Conservation (phyloP, 306 rosid species). For the Hylodesmum podocarpum region DNA sequence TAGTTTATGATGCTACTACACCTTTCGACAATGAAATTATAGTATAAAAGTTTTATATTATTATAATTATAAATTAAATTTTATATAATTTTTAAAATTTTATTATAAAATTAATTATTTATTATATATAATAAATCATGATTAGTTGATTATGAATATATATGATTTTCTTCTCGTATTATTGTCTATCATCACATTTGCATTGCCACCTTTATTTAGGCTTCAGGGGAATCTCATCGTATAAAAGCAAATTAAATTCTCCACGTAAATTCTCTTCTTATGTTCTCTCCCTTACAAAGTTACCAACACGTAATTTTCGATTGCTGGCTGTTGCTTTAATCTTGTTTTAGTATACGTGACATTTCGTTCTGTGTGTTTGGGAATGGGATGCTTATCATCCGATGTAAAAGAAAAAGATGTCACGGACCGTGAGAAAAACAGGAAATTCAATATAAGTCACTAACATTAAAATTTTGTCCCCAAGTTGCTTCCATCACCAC, state of each 20-base stretch:
- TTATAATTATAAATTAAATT: no score
- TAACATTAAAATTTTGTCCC: no score
- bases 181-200: not conserved
- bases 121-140: no score
- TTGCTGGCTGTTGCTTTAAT: not conserved
- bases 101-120: no score
- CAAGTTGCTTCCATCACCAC: no score
- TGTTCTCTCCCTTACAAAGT: not conserved
- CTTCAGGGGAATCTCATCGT: slow-evolving; percentile 2
- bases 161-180: no score
- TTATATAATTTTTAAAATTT: no score
- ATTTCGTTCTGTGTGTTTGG: not conserved
- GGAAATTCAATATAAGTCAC: no score
- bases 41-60: no score
- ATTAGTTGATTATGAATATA: no score
- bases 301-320: not conserved
- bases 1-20: not conserved
- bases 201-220: not conserved
- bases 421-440: not conserved
- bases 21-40: no score
- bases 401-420: no score
- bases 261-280: not conserved
- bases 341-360: not conserved
- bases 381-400: not conserved
- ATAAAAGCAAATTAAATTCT: not conserved